These are phyloP conservation scores for Penicillium sumatraense DNA, from an alignment of 2,329 filamentous ascomycete genomes.

Conservation along the genomic window DNA sequence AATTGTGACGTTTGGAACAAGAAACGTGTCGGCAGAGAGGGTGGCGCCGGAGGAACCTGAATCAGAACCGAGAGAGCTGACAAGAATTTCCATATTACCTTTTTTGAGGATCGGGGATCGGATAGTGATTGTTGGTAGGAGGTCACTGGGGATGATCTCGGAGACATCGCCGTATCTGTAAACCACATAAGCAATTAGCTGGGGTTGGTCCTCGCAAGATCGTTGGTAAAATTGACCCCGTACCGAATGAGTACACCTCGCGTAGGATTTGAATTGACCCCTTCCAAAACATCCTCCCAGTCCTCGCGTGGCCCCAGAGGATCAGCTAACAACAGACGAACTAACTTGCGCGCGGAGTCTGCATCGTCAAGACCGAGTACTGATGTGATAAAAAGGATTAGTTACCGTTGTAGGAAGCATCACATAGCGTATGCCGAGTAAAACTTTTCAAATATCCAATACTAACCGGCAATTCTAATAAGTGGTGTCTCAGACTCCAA, in stretches of 20 bases:
- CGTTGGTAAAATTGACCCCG: not conserved
- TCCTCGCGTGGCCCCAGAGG: slow-evolving; percentile 64
- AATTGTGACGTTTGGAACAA: slow-evolving; percentile 78
- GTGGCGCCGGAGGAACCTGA: slow-evolving; percentile 54
- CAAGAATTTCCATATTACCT: slow-evolving; percentile 64
- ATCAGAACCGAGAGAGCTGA: slow-evolving; percentile 57
- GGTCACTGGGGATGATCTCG: slow-evolving; percentile 52
- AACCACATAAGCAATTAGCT: not conserved
- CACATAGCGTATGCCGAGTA: not conserved
- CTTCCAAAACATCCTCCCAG: slow-evolving; percentile 69
- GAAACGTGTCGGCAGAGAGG: slow-evolving; percentile 63
- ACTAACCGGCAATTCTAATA: slow-evolving; percentile 59
- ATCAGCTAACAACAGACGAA: slow-evolving; percentile 72
- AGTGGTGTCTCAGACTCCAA: slow-evolving; percentile 59
- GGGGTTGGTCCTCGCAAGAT: not conserved
- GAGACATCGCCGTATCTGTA: slow-evolving; percentile 59
- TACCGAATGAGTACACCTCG: slow-evolving; percentile 69
- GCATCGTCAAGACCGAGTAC: slow-evolving; percentile 58
- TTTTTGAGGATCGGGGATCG: slow-evolving; percentile 61
- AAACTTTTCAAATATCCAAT: not conserved
- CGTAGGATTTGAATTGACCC: slow-evolving; percentile 50
- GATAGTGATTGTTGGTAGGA: slow-evolving; percentile 60
- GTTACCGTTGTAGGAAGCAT: not conserved
- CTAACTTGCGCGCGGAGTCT: slow-evolving; percentile 60
- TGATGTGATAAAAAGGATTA: slow-evolving; percentile 21